Percentiles rank a stretch among this genome's conserved stretches.
Evolutionary conservation across 495 filamentous ascomycete genomes (phyloP).

Genomic region (Margaritispora aquatica): DNA sequence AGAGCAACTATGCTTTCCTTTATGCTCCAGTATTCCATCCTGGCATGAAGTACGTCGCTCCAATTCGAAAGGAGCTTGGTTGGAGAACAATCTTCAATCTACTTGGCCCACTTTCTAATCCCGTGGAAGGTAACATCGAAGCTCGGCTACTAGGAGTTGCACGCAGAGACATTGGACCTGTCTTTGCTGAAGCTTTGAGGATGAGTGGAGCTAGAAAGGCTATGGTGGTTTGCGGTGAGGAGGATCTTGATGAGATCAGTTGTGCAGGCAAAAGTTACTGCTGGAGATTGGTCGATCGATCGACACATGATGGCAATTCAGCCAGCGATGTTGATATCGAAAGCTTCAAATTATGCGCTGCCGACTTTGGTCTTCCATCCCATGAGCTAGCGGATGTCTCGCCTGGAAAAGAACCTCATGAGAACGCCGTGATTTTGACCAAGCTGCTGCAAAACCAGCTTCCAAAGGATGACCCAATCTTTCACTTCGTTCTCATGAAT

Average conservation of each 20-base stretch:
- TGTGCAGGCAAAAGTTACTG: conserved; percentile 82
- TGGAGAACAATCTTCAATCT: conserved; percentile 97
- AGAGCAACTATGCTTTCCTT: conserved; percentile 88
- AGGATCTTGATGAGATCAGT: conserved; percentile 92
- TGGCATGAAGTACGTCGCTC: conserved; percentile 80
- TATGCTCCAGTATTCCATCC: conserved; percentile 97
- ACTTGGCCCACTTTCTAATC: conserved; percentile 87
- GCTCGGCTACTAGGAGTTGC: conserved; percentile 89
- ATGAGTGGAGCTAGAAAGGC: conserved; percentile 75
- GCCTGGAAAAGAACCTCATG: conserved; percentile 74
- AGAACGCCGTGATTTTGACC: conserved; percentile 82
- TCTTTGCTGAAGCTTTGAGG: conserved; percentile 79
- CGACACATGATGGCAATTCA: conserved; percentile 3
- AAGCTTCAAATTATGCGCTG: conserved; percentile 67
- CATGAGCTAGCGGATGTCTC: conserved; percentile 73
- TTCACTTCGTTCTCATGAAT: conserved; percentile 93
- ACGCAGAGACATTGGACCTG: conserved; percentile 72
- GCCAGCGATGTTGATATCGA: conserved; percentile 50
- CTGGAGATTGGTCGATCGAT: conserved; percentile 64
- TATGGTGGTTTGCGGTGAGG: conserved; percentile 86
- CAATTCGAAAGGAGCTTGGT: conserved; percentile 75
- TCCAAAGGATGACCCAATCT: conserved; percentile 68
- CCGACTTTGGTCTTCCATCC: conserved; percentile 74
- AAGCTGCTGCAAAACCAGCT: conserved; percentile 68
- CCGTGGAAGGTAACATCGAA: conserved; percentile 69